These are phyloP conservation scores for Phytophthora pseudosyringae DNA, from an alignment of 352 stramenopile genomes.

Conservation along the genomic window DNA sequence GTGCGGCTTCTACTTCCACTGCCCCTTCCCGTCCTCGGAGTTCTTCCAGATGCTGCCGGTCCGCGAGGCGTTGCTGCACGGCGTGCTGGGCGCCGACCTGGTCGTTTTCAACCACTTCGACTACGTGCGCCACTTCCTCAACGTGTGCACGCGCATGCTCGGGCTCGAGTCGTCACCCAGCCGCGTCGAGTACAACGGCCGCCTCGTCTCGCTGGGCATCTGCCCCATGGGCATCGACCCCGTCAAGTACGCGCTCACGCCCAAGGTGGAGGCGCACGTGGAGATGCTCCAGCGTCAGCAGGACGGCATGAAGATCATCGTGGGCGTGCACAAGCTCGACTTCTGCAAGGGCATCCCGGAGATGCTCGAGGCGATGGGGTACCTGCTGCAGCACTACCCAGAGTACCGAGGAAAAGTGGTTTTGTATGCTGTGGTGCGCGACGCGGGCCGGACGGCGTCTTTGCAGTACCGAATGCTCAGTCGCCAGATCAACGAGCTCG, in stretches of 20 bases:
- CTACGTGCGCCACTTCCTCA: conserved; percentile 89
- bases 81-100: conserved; percentile 85
- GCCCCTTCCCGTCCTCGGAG: conserved; percentile 89
- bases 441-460: conserved; percentile 66
- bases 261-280: conserved; percentile 57
- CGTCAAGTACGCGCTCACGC: conserved; percentile 78
- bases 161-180: conserved; percentile 87
- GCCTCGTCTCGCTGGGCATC: conserved; percentile 87
- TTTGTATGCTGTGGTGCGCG: conserved; percentile 93
- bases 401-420: conserved; percentile 94
- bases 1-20: conserved; percentile 92
- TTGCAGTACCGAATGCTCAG: conserved; percentile 84
- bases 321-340: conserved; percentile 81
- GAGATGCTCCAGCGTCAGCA: conserved; percentile 62
- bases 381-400: conserved; percentile 88
- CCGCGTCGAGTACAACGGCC: conserved; percentile 87
- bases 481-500: conserved; percentile 90
- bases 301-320: conserved; percentile 78
- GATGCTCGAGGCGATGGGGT: conserved; percentile 91
- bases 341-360: conserved; percentile 90
- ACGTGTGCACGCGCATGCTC: conserved; percentile 86
- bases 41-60: conserved; percentile 92
- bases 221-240: conserved; percentile 92
- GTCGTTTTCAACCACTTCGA: conserved; percentile 92
- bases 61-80: conserved; percentile 78